These are phyloP conservation scores for Cynara cardunculus DNA, from an alignment of 129 eudicot species.

Conservation along the genomic window DNA sequence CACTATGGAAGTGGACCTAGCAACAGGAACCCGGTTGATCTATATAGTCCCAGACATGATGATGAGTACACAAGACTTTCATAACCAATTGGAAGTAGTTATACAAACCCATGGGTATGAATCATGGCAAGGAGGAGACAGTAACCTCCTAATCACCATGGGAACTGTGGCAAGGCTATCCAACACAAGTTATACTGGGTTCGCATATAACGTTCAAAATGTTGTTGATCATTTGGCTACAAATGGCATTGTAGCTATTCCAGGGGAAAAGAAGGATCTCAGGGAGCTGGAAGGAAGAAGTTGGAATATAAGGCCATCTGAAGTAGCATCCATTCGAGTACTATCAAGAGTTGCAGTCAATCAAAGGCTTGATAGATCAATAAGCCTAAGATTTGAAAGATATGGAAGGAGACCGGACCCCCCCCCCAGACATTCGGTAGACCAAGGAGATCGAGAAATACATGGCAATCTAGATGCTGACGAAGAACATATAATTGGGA, in stretches of 20 bases:
- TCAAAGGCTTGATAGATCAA: background rate
- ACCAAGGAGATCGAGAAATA: background rate
- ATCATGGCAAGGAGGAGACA: background rate
- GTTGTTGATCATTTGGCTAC: background rate
- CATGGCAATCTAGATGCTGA: too few relatives aligned
- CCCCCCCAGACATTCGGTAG: too few relatives aligned
- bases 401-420: background rate
- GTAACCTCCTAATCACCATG: background rate
- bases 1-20: background rate
- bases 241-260: background rate
- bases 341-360: background rate
- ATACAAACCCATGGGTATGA: background rate
- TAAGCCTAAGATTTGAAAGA: background rate
- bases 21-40: background rate
- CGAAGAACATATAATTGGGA: too few relatives aligned
- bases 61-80: background rate
- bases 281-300: background rate
- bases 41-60: background rate
- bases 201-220: background rate
- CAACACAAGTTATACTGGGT: background rate
- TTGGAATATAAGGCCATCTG: background rate
- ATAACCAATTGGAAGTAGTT: background rate
- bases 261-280: background rate
- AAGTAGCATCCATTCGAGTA: fast-evolving
- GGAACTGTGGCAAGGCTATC: background rate